Percentiles rank a stretch among this genome's conserved stretches.
phyloP scores from a whole-genome alignment of 805 yeast genomes.

The Candida schatavii region DNA sequence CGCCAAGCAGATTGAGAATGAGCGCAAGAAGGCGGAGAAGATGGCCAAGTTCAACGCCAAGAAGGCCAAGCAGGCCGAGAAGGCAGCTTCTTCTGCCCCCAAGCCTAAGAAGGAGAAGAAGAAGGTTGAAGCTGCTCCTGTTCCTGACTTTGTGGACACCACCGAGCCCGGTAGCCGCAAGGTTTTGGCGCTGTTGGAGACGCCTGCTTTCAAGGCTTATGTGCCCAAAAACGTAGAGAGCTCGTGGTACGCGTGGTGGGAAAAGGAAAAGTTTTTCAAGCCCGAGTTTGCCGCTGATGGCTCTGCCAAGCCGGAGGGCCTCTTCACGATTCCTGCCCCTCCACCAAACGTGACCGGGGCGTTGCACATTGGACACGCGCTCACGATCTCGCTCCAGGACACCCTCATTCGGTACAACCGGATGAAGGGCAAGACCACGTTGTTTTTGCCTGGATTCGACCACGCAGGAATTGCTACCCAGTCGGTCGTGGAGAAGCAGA shows the following conservation, averaged over 20 bases:
- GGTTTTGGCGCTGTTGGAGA: constrained; percentile 78
- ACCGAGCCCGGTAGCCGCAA: constrained; percentile 93
- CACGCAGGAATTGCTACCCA: constrained; percentile 99
- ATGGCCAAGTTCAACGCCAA: constrained; percentile 85
- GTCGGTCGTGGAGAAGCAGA: constrained; percentile 93
- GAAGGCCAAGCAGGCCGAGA: constrained; percentile 53
- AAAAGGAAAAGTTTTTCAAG: constrained; percentile 76
- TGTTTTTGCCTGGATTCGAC: constrained; percentile 94
- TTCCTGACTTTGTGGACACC: constrained; percentile 81
- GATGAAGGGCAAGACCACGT: constrained; percentile 93
- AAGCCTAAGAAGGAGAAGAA: constrained; percentile 71
- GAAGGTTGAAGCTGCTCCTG: constrained; percentile 62
- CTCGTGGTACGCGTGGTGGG: constrained; percentile 99
- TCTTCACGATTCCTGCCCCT: constrained; percentile 93
- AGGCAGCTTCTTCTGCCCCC: constrained; percentile 41
- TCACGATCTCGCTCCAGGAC: constrained; percentile 94
- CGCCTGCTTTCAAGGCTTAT: constrained; percentile 91
- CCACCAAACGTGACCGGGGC: constrained; percentile 99
- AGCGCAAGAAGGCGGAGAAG: constrained; percentile 84
- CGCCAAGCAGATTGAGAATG: constrained; percentile 81
- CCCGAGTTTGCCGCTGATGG: constrained; percentile 83
- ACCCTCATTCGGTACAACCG: constrained; percentile 89
- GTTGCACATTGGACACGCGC: constrained; percentile 96
- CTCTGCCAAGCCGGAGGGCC: constrained; percentile 73
- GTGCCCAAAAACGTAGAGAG: constrained; percentile 91